Percentiles rank a stretch among this genome's conserved stretches.
phyloP scores from a whole-genome alignment of 176 grass and related monocot species.

The Calamus simplicifolius region DNA sequence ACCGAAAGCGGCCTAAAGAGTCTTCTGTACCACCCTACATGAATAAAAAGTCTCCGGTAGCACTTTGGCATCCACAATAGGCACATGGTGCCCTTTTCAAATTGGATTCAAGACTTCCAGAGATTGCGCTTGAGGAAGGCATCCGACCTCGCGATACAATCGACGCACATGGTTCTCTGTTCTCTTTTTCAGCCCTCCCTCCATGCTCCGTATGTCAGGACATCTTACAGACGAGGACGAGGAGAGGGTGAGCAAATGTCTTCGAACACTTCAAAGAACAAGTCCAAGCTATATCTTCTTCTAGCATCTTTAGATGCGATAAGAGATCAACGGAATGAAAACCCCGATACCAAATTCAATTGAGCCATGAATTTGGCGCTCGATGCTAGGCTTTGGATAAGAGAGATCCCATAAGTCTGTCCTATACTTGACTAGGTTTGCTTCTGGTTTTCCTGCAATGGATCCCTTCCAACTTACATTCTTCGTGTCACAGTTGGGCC shows the following conservation, averaged over 20 bases:
- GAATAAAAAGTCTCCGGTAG: too few species aligned
- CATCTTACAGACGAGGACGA: slow-evolving; percentile 40
- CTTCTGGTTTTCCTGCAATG: slow-evolving; percentile 51
- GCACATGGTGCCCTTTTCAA: slow-evolving; percentile 72
- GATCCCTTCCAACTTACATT: slow-evolving; percentile 67
- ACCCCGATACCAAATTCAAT: slow-evolving; percentile 28
- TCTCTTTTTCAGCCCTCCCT: slow-evolving; percentile 86
- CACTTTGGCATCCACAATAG: slow-evolving; percentile 1
- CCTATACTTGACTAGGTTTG: slow-evolving; percentile 40
- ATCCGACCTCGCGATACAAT: slow-evolving; percentile 67
- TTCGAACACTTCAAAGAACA: slow-evolving; percentile 74
- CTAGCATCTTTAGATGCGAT: slow-evolving; percentile 79
- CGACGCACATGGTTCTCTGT: slow-evolving; percentile 81
- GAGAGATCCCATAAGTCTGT: slow-evolving; percentile 47
- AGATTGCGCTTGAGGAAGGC: slow-evolving; percentile 61
- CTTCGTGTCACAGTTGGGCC: slow-evolving; percentile 25
- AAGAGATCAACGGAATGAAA: slow-evolving; percentile 54
- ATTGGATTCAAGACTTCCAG: slow-evolving; percentile 57
- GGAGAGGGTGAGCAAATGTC: slow-evolving; percentile 51
- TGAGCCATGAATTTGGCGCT: slow-evolving; percentile 33
- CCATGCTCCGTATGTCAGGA: slow-evolving; percentile 70
- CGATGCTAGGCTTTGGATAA: slow-evolving; percentile 29
- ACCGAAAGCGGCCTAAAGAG: too few species aligned
- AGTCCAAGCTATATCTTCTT: slow-evolving; percentile 76
- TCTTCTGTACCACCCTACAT: too few species aligned